Evolutionary conservation across 2,329 filamentous ascomycete genomes (phyloP).

Genomic region (Colletotrichum neosansevieriae): DNA sequence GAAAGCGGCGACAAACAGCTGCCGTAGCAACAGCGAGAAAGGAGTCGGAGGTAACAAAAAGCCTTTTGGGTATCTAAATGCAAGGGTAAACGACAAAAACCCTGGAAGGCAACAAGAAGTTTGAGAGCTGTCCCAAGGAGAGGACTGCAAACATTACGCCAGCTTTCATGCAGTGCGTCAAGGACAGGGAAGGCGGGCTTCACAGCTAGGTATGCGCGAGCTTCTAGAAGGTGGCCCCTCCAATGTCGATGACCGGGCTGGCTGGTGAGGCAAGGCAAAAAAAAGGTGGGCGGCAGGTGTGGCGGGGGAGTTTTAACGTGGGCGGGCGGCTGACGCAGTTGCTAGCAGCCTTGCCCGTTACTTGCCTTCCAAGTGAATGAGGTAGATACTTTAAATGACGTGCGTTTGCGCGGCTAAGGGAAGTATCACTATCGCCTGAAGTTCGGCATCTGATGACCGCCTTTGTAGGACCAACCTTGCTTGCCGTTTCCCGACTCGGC

Average conservation of each 20-base stretch:
- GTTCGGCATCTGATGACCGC: background rate
- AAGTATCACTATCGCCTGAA: background rate
- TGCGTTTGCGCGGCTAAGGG: background rate
- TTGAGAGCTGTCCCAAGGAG: slow-evolving; percentile 15
- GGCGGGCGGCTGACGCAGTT: slow-evolving; percentile 37
- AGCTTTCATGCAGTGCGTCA: slow-evolving; percentile 31
- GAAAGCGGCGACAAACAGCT: background rate
- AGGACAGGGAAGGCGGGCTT: slow-evolving; percentile 16
- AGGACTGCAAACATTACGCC: slow-evolving; percentile 26
- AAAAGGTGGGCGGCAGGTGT: slow-evolving; percentile 25
- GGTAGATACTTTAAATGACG: background rate
- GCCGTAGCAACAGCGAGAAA: background rate
- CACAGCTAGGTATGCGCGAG: slow-evolving; percentile 14
- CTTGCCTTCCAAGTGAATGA: background rate
- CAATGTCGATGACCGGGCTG: background rate
- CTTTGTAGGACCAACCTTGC: background rate
- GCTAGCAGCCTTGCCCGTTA: slow-evolving; percentile 24
- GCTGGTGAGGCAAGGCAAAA: slow-evolving; percentile 10
- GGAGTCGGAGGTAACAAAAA: background rate
- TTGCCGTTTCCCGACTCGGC: background rate
- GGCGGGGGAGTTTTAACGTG: slow-evolving; percentile 29
- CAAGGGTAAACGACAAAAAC: slow-evolving; percentile 11
- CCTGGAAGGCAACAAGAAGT: background rate
- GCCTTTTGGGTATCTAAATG: slow-evolving; percentile 27
- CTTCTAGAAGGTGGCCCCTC: slow-evolving; percentile 18